Percentiles rank a stretch among this genome's conserved stretches.
Evolutionary conservation across 805 yeast species (phyloP).

Genomic region (Yarrowia yakushimensis): DNA sequence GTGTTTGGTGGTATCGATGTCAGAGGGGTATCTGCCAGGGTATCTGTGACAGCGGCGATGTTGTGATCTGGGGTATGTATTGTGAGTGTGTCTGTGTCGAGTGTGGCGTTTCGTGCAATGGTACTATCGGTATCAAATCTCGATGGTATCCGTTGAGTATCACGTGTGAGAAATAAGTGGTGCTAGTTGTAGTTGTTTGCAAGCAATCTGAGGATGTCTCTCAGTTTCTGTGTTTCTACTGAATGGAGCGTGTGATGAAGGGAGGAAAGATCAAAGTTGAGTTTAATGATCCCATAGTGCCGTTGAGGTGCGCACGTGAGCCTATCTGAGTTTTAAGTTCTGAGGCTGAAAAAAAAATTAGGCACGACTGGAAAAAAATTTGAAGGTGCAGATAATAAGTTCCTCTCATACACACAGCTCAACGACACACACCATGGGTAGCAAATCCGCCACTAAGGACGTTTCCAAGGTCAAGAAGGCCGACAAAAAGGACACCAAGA

Average conservation of each 20-base stretch:
- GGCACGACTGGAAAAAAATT: not conserved
- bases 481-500: conserved; percentile 18
- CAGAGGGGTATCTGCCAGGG: too few relatives aligned
- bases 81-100: not conserved
- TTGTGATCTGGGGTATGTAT: not conserved
- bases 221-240: not conserved
- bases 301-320: conserved; percentile 4
- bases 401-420: conserved; percentile 9
- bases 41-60: not conserved
- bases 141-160: not conserved
- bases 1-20: too few relatives aligned
- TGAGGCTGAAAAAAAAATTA: conserved; percentile 11
- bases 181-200: not conserved
- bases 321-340: conserved; percentile 25
- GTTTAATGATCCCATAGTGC: not conserved
- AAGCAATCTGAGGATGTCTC: conserved; percentile 11
- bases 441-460: conserved; percentile 18
- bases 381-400: conserved; percentile 1
- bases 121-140: not conserved
- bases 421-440: conserved; percentile 10
- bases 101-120: not conserved
- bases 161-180: not conserved
- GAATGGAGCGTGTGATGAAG: not conserved
- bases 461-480: conserved; percentile 12
- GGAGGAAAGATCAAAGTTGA: not conserved